Evolutionary conservation across 352 stramenopile species (phyloP).

Genomic region (Phytophthora colocasiae): DNA sequence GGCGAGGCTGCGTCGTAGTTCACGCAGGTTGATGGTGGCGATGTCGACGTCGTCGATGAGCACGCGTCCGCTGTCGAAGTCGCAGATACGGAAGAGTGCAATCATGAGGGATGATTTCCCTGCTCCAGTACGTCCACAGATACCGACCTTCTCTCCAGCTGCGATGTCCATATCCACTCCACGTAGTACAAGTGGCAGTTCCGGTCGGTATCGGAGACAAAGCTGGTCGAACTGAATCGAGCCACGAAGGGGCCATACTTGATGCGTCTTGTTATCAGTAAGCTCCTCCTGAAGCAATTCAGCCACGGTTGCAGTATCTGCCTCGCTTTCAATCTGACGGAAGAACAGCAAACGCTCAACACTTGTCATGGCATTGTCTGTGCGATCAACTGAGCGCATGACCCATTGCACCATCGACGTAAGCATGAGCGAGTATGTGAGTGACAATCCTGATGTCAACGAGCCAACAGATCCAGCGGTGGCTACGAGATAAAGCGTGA

Average conservation of each 20-base stretch:
- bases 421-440: conserved; percentile 56
- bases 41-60: conserved; percentile 90
- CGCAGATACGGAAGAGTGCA: conserved; percentile 52
- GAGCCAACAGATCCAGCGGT: conserved; percentile 26
- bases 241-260: too few relatives aligned
- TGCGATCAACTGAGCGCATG: conserved; percentile 32
- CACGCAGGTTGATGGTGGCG: conserved; percentile 43
- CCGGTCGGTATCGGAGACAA: conserved; percentile 40
- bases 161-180: conserved; percentile 41
- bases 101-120: conserved; percentile 55
- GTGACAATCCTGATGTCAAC: conserved; percentile 37
- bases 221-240: conserved; percentile 34
- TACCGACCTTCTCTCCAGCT: conserved; percentile 58
- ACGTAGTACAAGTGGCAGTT: neutral
- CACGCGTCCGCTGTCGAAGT: conserved; percentile 71
- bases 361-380: conserved; percentile 53
- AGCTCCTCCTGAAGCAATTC: neutral
- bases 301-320: conserved; percentile 23
- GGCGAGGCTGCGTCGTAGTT: conserved; percentile 37
- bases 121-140: conserved; percentile 52
- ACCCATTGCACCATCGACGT: conserved; percentile 53
- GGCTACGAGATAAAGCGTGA: conserved; percentile 88
- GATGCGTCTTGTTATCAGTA: too few relatives aligned
- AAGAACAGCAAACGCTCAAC: conserved; percentile 43
- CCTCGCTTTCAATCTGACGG: conserved; percentile 41